Conservation (phyloP, 768 basidiomycete species). For the Exsudoporus frostii region DNA sequence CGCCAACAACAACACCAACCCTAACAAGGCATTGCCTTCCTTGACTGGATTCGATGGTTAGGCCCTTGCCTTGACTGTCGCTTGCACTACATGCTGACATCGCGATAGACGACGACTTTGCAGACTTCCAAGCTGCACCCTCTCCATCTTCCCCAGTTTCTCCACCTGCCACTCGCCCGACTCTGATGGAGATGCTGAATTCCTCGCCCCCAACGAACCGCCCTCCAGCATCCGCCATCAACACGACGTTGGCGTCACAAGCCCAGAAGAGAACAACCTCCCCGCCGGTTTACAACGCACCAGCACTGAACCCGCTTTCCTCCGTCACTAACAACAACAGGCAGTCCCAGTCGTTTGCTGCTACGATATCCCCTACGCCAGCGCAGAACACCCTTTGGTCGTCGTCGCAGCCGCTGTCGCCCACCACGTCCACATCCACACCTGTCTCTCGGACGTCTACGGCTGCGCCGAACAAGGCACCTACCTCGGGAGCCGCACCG, state of each 20-base stretch:
- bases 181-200: constrained; percentile 51
- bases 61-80: background rate
- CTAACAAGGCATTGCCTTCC: constrained; percentile 33
- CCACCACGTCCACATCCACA: constrained; percentile 8
- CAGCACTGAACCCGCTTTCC: constrained; percentile 22
- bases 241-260: constrained; percentile 7
- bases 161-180: constrained; percentile 32
- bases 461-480: constrained; percentile 13
- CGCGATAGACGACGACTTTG: constrained; percentile 74
- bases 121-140: constrained; percentile 80
- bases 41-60: constrained; percentile 29
- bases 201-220: constrained; percentile 28
- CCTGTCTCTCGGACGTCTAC: constrained; percentile 10
- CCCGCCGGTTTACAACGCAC: constrained; percentile 26
- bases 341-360: constrained; percentile 17
- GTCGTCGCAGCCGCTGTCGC: constrained; percentile 29
- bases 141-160: constrained; percentile 35
- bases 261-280: constrained; percentile 14
- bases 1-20: constrained; percentile 8
- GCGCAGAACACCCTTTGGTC: constrained; percentile 23
- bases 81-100: constrained; percentile 6
- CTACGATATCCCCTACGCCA: constrained; percentile 17
- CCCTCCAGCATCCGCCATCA: constrained; percentile 8
- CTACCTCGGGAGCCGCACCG: constrained; percentile 14
- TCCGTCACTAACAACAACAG: constrained; percentile 25